Base-by-base conservation (phyloP, 345 rosid species). In the Laguncularia racemosa region DNA sequence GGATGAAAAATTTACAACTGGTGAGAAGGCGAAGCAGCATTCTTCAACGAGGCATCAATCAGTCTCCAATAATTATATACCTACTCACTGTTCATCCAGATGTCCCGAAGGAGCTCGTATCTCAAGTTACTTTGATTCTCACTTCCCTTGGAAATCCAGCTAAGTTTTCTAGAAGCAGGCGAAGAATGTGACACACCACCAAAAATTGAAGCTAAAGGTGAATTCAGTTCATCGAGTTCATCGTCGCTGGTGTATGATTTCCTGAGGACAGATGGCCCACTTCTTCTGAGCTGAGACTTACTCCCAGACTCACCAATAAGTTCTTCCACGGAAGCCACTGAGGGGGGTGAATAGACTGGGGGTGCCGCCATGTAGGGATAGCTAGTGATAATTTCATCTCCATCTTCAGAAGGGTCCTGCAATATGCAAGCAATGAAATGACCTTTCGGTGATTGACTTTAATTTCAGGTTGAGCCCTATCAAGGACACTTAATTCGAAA, bases 171-270 rank as follows among this genome's bases (percentile, higher is more conserved):
- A 8, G 64, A 56, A 55, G 43, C 57, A n/a, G 79, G 66, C 1
- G 76, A 70, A 48, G 81, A 48, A 43, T 20, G 62, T 16, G 64
- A 63, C 33, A 60, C 68, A 54, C 69, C 79, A 16, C 53, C 55
- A 66, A 77, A 73, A 65, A 88, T 77, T 53, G 80, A 75, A 65
- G 81, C 72, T 71, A 81, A 65, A 14, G 93, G 93, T 38, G 84
- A 85, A 56, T 77, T 81, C 68, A 89, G 70, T 69, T 89, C 98
- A 61, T 92, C 88, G 16, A 93, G 97, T 71, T 93, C 96, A 33
- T 86, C 96, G 43, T 89, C 96, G 15, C 99, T 93, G 21, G 88
- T 75, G 74, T 86, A 70, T 21, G 96, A 76, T 76, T 86, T 89
- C 67, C 78, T 78, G 7, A 85, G 66, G 53, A 86, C 74, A 13